A percentile compares a stretch with the other conserved stretches of the same genome.
phyloP scores from a whole-genome alignment of 2,329 filamentous ascomycete genomes.

The Xylariaceae sp. region DNA sequence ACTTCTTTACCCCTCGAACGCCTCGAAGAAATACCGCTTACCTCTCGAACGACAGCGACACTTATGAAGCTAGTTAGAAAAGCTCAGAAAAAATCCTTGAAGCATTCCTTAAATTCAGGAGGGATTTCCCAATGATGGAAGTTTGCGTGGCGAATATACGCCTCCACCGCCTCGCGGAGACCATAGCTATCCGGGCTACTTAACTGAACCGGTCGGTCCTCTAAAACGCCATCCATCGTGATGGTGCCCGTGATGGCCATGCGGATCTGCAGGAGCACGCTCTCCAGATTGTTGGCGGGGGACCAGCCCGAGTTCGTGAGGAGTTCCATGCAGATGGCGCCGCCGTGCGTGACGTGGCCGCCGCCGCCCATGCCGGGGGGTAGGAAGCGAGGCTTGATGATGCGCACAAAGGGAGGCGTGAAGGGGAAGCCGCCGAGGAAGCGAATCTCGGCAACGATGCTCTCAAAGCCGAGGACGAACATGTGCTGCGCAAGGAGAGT shows the following conservation, averaged over 20 bases:
- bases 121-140: slow-evolving; percentile 71
- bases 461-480: slow-evolving; percentile 53
- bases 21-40: no score
- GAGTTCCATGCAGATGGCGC: slow-evolving; percentile 78
- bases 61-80: no score
- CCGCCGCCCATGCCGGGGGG: slow-evolving; percentile 68
- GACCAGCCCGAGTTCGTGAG: slow-evolving; percentile 81
- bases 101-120: slow-evolving; percentile 46
- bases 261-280: slow-evolving; percentile 73
- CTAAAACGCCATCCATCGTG: no score
- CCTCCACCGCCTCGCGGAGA: slow-evolving; percentile 65
- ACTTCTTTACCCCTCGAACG: no score
- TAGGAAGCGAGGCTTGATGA: slow-evolving; percentile 75
- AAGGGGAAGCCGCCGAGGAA: slow-evolving; percentile 73
- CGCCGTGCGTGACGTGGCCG: slow-evolving; percentile 78
- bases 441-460: slow-evolving; percentile 74
- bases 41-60: no score
- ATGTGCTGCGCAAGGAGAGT: slow-evolving; percentile 73
- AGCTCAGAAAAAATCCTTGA: no score
- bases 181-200: slow-evolving; percentile 43
- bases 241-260: slow-evolving; percentile 52
- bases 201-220: no score
- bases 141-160: slow-evolving; percentile 63
- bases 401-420: slow-evolving; percentile 76
- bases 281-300: slow-evolving; percentile 67